Evolutionary conservation across 371 early-diverging fungal species (phyloP), one percentile per base, ranked within the genome.

Genomic region (Mortierella sp.): DNA sequence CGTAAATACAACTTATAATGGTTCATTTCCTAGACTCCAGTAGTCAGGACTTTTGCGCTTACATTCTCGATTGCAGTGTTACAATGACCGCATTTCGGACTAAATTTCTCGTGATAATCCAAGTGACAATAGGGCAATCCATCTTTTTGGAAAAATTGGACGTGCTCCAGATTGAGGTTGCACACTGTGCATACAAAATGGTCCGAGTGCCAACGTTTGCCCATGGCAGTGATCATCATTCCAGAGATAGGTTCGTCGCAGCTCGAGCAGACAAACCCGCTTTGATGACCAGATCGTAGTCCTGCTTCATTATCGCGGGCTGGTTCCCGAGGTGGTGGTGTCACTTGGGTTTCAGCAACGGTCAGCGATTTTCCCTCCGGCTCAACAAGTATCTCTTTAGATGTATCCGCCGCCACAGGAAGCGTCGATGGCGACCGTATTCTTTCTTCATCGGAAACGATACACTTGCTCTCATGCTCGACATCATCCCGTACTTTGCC

Each of bases 141-240:
- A 50, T 90, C 84, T 43, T 82, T 82, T 54, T 89, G 87, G 43
- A 87, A 86, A 70, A 86, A 90, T 21, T 84, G 86, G 44, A 87
- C 82, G 49, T 89, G 85, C 31, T 86, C 89, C 50, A 93, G 62
- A 31, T 80, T 78, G 21, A 78, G 81, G 17, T 82, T 79, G 57
- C 93, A 93, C 6, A 90, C 78, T 32, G 76, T 84, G 73, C 93
- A 93, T 31, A 86, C 86, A 64, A 93, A 92, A 64, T 91, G 90
- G 14, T 83, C 84, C 15, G 89, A 78, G 56, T 93, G 93, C 92
- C 92, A 93, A 7, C 81, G 80, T 41, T 85, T 84, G 9, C 84
- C 88, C 59, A 89, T 81, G 3, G 92, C 92, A 6, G 83, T 83
- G 28, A 93, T 85, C 42, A 84, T 81, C 50, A 79, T 82, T 0